These are phyloP conservation scores for Mycena haematopus DNA, from an alignment of 768 basidiomycete genomes.

Conservation along the genomic window DNA sequence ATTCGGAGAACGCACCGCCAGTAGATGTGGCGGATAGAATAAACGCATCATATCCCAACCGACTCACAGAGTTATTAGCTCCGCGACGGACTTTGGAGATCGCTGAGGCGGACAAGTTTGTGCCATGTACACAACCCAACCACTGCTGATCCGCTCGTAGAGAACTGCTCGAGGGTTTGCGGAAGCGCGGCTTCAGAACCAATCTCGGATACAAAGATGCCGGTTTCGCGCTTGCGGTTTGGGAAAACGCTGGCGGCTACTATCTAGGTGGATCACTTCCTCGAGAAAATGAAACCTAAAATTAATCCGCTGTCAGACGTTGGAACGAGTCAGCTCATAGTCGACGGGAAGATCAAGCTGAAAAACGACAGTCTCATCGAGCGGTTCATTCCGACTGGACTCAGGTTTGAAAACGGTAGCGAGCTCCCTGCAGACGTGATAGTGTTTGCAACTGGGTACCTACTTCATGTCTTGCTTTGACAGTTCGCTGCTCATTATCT, in stretches of 20 bases:
- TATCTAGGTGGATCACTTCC: constrained; percentile 57
- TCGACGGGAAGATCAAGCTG: constrained; percentile 73
- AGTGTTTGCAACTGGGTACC: constrained; percentile 64
- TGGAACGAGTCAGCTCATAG: constrained; percentile 65
- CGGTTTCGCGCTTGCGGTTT: constrained; percentile 57
- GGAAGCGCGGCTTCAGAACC: constrained; percentile 61
- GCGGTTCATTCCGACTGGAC: constrained; percentile 48
- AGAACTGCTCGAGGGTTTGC: constrained; percentile 60
- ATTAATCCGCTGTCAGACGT: constrained; percentile 45
- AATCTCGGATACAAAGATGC: constrained; percentile 57
- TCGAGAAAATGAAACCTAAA: background rate
- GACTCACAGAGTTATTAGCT: constrained; percentile 43
- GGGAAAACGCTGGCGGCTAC: constrained; percentile 63
- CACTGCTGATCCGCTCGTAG: constrained; percentile 32
- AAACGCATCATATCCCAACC: constrained; percentile 53
- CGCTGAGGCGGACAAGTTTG: constrained; percentile 62
- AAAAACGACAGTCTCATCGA: constrained; percentile 64
- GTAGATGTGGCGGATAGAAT: constrained; percentile 58
- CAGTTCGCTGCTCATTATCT: background rate
- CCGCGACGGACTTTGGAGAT: constrained; percentile 46
- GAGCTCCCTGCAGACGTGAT: constrained; percentile 59
- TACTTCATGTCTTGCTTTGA: background rate
- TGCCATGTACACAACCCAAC: background rate
- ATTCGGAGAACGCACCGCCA: constrained; percentile 56
- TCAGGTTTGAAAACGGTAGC: constrained; percentile 56